A percentile compares a stretch with the other conserved stretches of the same genome.
Conservation (phyloP, 345 rosid species). For the Heritiera fomes region DNA sequence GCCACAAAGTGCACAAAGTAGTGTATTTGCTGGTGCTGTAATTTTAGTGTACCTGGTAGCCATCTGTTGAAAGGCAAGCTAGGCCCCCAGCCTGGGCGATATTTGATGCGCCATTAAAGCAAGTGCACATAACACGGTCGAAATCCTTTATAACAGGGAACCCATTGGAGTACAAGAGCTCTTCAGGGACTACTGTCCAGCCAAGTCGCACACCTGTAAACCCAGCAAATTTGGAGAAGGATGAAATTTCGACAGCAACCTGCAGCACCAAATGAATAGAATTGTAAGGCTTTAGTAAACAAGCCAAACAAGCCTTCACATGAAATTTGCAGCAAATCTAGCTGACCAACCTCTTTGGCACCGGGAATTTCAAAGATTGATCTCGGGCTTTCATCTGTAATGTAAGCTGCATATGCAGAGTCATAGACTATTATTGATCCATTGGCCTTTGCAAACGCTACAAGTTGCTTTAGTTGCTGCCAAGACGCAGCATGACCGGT, state of each 20-base stretch:
- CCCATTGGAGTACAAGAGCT: constrained; percentile 62
- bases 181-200: constrained; percentile 81
- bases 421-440: constrained; percentile 70
- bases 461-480: constrained; percentile 56
- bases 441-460: constrained; percentile 62
- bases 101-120: constrained; percentile 85
- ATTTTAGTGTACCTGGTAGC: constrained; percentile 46
- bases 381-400: constrained; percentile 63
- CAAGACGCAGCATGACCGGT: constrained; percentile 70
- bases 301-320: too few species aligned
- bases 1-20: not conserved
- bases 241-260: constrained; percentile 86
- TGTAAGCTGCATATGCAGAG: constrained; percentile 75
- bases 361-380: constrained; percentile 88
- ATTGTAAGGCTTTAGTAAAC: too few species aligned
- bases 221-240: constrained; percentile 85
- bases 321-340: too few species aligned
- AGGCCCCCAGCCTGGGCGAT: constrained; percentile 77
- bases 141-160: constrained; percentile 67
- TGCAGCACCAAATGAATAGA: constrained; percentile 16
- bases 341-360: constrained; percentile 64
- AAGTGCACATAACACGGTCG: constrained; percentile 69
- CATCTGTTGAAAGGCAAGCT: constrained; percentile 65
- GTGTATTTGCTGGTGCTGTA: not conserved
- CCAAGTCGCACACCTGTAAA: constrained; percentile 92